Base-by-base conservation (phyloP, 2,329 filamentous ascomycete species). In the Diaporthe vexans region DNA sequence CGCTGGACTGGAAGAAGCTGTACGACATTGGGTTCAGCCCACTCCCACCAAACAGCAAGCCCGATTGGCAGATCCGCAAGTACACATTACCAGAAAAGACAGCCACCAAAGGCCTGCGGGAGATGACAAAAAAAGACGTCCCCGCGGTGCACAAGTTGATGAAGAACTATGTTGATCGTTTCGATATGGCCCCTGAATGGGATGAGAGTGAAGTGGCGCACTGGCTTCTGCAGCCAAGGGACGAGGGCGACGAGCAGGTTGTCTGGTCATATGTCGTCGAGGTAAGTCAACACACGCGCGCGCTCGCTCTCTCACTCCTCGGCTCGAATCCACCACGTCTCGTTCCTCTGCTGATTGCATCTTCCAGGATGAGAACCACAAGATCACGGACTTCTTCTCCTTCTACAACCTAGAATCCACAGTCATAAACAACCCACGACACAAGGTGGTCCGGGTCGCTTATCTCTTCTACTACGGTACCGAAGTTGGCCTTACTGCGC, bases 401-500 rank as follows among this genome's bases (percentile, higher is more conserved):
- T 99, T 98, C 86, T 99, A 98, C 88, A 92, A 92, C 81, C 92
- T 99, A 46, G 95, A 98, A 82, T 98, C 95, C 21, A 97, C 95
- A 1, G 94, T 98, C 74, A 97, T 99, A 79, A 92, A 93, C 78
- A 91, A 95, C 81, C 86, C 90, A 59, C 94, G 94, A 82, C 93
- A 97, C 85, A 89, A 91, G 75, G 91, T 91, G 73, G 92, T 99
- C 80, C 93, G 93, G 77, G 97, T 96, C 4, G 97, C 97, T 40
- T 99, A 99, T 84, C 90, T 98, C 72, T 99, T 96, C 87, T 99
- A 99, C 88, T 99, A 99, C 82, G 97, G 94, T 73, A 94, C 93
- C 9, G 95, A 98, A 80, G 87, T 90, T 7, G 96, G 92, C 15
- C 93, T 98, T 77, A 81, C 84, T 3, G 83, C 86, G 57, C 87